These are phyloP conservation scores for Spinacia oleracea DNA, from an alignment of 179 eudicot species.

Conservation along the genomic window DNA sequence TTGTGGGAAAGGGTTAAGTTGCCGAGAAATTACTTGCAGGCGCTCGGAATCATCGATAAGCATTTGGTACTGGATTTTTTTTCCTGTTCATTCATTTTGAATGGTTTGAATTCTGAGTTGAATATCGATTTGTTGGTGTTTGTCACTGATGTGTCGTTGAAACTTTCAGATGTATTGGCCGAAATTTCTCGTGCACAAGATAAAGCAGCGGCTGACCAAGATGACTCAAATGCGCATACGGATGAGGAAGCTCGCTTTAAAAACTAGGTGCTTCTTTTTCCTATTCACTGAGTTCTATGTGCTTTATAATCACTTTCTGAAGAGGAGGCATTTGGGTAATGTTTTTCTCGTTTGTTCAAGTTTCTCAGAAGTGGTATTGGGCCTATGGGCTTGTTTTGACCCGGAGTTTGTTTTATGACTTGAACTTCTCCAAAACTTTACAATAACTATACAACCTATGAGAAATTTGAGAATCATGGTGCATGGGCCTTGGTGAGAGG, in stretches of 20 bases:
- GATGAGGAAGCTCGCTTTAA: constrained; percentile 88
- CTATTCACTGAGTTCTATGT: not conserved
- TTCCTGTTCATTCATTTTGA: not conserved
- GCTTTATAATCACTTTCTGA: not conserved
- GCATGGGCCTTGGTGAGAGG: not conserved
- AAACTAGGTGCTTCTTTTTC: constrained; percentile 58
- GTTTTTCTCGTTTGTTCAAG: not conserved
- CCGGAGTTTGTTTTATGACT: not conserved
- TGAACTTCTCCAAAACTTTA: not conserved
- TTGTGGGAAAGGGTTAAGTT: constrained; percentile 93
- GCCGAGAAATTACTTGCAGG: constrained; percentile 78
- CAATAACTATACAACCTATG: not conserved
- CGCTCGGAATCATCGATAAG: constrained; percentile 83
- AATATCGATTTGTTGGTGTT: not conserved
- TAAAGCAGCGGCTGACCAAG: constrained; percentile 89
- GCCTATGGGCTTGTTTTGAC: not conserved
- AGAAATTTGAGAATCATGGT: not conserved
- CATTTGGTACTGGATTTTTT: constrained; percentile 60
- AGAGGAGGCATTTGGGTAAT: not conserved
- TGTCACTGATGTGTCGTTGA: not conserved
- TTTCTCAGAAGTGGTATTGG: not conserved
- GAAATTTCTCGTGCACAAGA: constrained; percentile 80
- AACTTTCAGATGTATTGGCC: constrained; percentile 86
- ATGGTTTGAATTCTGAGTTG: not conserved
- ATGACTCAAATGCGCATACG: constrained; percentile 97